Base-by-base conservation (phyloP, 2,329 filamentous ascomycete genomes). In the Neonectria magnoliae region DNA sequence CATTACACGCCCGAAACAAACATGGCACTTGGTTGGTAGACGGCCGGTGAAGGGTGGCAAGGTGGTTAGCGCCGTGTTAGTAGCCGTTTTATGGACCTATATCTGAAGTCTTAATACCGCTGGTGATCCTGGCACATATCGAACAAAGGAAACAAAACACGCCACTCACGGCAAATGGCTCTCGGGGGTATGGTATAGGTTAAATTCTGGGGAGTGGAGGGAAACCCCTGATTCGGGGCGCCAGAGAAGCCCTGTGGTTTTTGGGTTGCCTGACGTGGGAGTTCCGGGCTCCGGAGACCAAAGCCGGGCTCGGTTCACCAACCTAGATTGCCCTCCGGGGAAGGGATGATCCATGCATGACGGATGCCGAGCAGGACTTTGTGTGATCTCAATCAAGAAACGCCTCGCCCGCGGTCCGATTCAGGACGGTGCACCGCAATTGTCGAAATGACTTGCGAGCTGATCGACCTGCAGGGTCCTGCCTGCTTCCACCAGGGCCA, bases 401-500 rank as follows among this genome's bases (percentile, higher is more conserved):
- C 57, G 68, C 59, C 68, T 52, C 53, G 57, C 57, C 54, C 68
- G 58, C 36, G 61, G 60, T 61, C 57, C 57, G 57, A 59, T 65
- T 63, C 58, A 53, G 65, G 68, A 42, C 41, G 58, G 44, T 60
- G 58, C 58, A 53, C 63, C 60, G 64, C 51, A 62, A 54, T 36
- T 56, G 44, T 73, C 68, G 53, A 80, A 73, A 18, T 67, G 56
- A 25, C 65, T 65, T 38, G 64, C 73, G 41, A 84, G 74, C 50
- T 81, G 77, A 33, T 71, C 70, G 57, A 76, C 76, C 27, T 71
- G 71, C 56, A 84, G 69, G 52, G 67, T 64, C 31, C 63, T 65
- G 22, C 75, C 73, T 4, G 68, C 70, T 68, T 83, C 81, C 11
- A 87, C 82, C 48, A 86, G 71, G 33, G 75, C 68, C 14, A 85